Conservation (phyloP, 1,284 basidiomycete genomes). For the Rhizoctonia solani region DNA sequence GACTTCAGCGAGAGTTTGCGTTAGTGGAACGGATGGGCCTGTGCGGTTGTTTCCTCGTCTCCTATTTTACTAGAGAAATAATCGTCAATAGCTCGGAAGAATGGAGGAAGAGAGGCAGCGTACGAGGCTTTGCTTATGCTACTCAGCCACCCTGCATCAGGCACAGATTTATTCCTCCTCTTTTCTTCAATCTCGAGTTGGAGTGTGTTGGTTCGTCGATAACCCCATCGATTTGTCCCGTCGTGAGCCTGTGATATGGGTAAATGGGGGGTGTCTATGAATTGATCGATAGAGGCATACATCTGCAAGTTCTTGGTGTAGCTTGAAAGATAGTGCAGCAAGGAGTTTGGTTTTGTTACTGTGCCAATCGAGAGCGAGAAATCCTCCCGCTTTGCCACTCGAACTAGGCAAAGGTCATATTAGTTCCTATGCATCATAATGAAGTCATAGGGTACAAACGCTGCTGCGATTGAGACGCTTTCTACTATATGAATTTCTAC, state of each 20-base stretch:
- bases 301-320: slow-evolving; percentile 79
- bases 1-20: slow-evolving; percentile 72
- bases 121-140: slow-evolving; percentile 22
- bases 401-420: slow-evolving; percentile 53
- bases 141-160: slow-evolving; percentile 38
- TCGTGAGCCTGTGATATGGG: slow-evolving; percentile 53
- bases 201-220: slow-evolving; percentile 64
- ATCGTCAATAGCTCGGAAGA: not conserved
- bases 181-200: slow-evolving; percentile 41
- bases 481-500: slow-evolving; percentile 73
- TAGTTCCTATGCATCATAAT: not conserved
- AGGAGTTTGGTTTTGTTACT: slow-evolving; percentile 56
- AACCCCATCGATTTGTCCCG: slow-evolving; percentile 81
- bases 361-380: slow-evolving; percentile 84
- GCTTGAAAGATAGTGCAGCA: slow-evolving; percentile 73
- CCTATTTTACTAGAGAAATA: slow-evolving; percentile 43
- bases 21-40: slow-evolving; percentile 82
- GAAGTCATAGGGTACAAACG: slow-evolving; percentile 37
- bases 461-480: slow-evolving; percentile 63
- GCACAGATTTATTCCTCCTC: slow-evolving; percentile 35
- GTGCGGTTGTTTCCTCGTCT: slow-evolving; percentile 61
- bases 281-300: not conserved
- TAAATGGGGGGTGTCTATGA: not conserved
- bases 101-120: not conserved
- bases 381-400: slow-evolving; percentile 88